Base-by-base conservation (phyloP, 1,284 basidiomycete genomes). In the Cutaneotrichosporon spelunceum region DNA sequence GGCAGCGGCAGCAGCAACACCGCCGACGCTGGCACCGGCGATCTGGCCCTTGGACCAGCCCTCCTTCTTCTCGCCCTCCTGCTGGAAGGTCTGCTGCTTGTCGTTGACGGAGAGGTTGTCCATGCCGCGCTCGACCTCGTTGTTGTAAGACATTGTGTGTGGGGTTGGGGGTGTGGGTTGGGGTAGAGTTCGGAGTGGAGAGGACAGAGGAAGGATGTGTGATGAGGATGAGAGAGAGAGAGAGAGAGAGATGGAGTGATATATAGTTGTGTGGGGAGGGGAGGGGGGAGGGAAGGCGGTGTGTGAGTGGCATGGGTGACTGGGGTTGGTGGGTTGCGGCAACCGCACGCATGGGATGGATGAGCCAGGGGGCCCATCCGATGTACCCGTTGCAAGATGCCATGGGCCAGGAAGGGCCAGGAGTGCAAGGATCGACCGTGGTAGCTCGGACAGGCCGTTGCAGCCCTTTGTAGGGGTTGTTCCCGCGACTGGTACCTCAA, bases 21-120 rank as follows among this genome's bases (percentile, higher is more conserved):
- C 42, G 11, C 56, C 60, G 49, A 30, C 60, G 5, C 30, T 57
- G 34, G 39, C 57, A 10, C 45, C 54, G 26, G 53, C 54, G 11
- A 58, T 62, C 61, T 62, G 54, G 42, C 39, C 44, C 30, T 56
- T 60, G 47, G 57, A 59, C 57, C 57, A 60, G 57, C 58, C 62
- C 29, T 49, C 23, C 47, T 48, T 9, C 36, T 44, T 10, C 34
- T 54, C 53, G 36, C 36, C 26, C 26, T 27, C 19, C n/a, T 21
- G 36, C 23, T 54, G 21, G 36, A 42, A 27, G 23, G 53, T 4
- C 16, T 27, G 53, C 53, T 54, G 53, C 53, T 54, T 53, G 26
- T 53, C 53, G 23, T 54, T 10, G 36, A 54, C 24, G 23, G 53
- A 54, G 36, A 54, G 53, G 34, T 54, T 23, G 36, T n/a, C 19